Evolutionary conservation across 1,284 basidiomycete species (phyloP).

Genomic region (Ceratobasidium sp.): DNA sequence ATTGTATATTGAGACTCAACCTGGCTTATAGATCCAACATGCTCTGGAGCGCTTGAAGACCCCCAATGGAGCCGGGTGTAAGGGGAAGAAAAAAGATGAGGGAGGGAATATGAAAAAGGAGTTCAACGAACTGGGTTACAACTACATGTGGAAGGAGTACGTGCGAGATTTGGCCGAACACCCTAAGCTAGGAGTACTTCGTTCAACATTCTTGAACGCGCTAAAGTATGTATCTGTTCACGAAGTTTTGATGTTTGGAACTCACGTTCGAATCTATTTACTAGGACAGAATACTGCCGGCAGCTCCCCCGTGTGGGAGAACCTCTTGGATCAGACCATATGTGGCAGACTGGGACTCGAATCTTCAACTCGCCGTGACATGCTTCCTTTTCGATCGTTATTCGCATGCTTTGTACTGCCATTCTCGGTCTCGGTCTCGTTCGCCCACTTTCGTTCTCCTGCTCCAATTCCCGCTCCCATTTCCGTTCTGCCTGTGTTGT

Average conservation of each 20-base stretch:
- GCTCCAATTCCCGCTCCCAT: too few relatives aligned
- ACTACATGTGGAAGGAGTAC: background rate
- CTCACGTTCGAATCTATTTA: background rate
- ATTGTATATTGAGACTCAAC: background rate
- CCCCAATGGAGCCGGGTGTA: background rate
- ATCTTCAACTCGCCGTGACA: too few relatives aligned
- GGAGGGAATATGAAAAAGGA: background rate
- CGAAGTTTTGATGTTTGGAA: background rate
- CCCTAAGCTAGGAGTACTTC: background rate
- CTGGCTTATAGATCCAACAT: background rate
- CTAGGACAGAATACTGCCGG: background rate
- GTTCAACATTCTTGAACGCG: background rate
- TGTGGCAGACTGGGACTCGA: background rate
- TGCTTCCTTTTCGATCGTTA: too few relatives aligned
- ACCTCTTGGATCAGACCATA: background rate
- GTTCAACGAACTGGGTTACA: background rate
- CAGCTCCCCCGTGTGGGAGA: background rate
- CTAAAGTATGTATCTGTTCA: background rate
- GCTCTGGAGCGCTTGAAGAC: background rate
- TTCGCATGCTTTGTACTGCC: too few relatives aligned
- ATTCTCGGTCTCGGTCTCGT: too few relatives aligned
- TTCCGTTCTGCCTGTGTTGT: too few relatives aligned
- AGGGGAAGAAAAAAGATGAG: background rate
- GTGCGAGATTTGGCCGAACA: background rate
- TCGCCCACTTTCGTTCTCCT: too few relatives aligned